A percentile compares a stretch with the other conserved stretches of the same genome.
Conservation (phyloP, 306 rosid species). For the Rosa persica region DNA sequence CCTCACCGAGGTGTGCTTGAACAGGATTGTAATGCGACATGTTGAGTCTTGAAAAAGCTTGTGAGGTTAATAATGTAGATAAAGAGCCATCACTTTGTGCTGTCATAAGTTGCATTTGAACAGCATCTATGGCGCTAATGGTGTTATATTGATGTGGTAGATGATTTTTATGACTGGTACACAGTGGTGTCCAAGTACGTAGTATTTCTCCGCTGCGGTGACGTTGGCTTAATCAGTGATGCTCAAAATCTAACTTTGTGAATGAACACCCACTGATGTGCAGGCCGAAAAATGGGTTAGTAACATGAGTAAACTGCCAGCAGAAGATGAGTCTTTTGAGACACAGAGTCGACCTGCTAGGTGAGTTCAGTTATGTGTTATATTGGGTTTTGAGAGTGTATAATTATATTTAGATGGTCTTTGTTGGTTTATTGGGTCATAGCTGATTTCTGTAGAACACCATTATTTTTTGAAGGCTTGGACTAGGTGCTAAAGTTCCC, state of each 20-base stretch:
- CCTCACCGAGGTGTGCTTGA: not conserved
- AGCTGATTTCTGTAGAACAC: not conserved
- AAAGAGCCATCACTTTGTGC: not conserved
- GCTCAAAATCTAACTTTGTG: not conserved
- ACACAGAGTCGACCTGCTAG: slow-evolving; percentile 52
- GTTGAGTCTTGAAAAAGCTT: not conserved
- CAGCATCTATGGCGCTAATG: not conserved
- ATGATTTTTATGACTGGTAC: not conserved
- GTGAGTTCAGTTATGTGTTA: slow-evolving; percentile 26
- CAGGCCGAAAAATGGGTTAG: slow-evolving; percentile 83
- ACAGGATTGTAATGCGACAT: not conserved
- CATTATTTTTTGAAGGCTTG: slow-evolving; percentile 55
- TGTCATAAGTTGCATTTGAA: not conserved
- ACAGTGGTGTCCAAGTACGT: not conserved
- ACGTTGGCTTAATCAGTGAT: not conserved
- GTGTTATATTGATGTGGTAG: not conserved
- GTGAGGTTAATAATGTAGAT: not conserved
- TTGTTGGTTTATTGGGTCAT: not conserved
- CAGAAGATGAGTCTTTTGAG: slow-evolving; percentile 43
- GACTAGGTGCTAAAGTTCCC: slow-evolving; percentile 75
- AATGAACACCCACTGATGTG: slow-evolving; percentile 21
- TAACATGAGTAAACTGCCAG: slow-evolving; percentile 54
- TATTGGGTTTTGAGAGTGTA: slow-evolving; percentile 9
- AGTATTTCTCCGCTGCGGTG: not conserved
- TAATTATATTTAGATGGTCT: slow-evolving; percentile 4